phyloP scores from a whole-genome alignment of 495 filamentous ascomycete genomes.

The Tuber microsphaerosporum region DNA sequence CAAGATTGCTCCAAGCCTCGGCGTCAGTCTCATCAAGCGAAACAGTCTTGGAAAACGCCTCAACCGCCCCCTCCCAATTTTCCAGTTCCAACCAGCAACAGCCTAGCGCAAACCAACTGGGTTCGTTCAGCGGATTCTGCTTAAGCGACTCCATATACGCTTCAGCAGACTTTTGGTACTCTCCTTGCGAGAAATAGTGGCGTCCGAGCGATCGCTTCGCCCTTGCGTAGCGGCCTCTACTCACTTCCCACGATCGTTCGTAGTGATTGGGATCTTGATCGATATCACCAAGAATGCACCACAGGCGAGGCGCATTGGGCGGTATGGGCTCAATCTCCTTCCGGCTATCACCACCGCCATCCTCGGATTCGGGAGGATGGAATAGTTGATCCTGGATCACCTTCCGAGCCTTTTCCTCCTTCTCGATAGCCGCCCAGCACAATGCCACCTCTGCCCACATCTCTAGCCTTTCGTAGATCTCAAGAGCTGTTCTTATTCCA shows the following conservation, averaged over 20 bases:
- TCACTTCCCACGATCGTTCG: constrained; percentile 83
- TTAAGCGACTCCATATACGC: constrained; percentile 69
- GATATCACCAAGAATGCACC: constrained; percentile 90
- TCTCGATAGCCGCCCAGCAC: constrained; percentile 72
- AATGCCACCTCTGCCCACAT: constrained; percentile 95
- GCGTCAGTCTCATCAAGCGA: constrained; percentile 79
- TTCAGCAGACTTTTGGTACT: constrained; percentile 62
- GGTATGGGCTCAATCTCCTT: constrained; percentile 59
- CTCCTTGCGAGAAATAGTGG: constrained; percentile 57
- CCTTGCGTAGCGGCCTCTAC: constrained; percentile 67
- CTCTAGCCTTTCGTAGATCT: constrained; percentile 89
- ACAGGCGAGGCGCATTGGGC: constrained; percentile 74
- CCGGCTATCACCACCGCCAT: constrained; percentile 2
- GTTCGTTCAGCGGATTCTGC: constrained; percentile 70
- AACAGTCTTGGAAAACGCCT: constrained; percentile 74
- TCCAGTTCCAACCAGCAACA: constrained; percentile 74
- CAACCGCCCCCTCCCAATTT: constrained; percentile 70
- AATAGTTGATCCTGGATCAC: constrained; percentile 74
- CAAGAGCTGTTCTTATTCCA: constrained; percentile 78
- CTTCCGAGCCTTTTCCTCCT: constrained; percentile 71
- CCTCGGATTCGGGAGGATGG: constrained; percentile 44
- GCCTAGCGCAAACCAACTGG: constrained; percentile 81
- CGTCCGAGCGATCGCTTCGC: constrained; percentile 83
- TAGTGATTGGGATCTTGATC: constrained; percentile 66
- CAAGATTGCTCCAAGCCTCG: constrained; percentile 90